phyloP scores from a whole-genome alignment of 352 stramenopile species.

The Globisporangium cystogenes region DNA sequence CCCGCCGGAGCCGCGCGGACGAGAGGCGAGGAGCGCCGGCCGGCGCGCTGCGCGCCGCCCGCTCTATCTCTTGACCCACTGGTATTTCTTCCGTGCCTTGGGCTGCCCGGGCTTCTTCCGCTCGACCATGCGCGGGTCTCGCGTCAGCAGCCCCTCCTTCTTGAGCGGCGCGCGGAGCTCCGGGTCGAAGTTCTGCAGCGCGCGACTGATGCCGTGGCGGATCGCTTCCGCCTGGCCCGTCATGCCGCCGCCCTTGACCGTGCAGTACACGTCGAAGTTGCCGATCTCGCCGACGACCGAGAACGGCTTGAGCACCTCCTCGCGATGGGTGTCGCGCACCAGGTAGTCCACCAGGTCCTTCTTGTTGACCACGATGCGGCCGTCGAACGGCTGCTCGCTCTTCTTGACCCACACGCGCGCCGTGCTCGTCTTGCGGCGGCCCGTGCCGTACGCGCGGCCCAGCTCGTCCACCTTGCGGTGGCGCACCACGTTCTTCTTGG shows the following conservation, averaged over 20 bases:
- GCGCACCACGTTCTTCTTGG: constrained; percentile 71
- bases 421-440: constrained; percentile 92
- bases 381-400: constrained; percentile 60
- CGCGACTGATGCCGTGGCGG: constrained; percentile 90
- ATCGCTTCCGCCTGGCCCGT: constrained; percentile 93
- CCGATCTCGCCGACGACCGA: constrained; percentile 64
- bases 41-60: background rate
- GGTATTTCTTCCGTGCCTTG: constrained; percentile 96
- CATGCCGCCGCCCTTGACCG: constrained; percentile 90
- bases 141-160: constrained; percentile 89
- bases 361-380: constrained; percentile 92
- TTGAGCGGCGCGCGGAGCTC: constrained; percentile 91
- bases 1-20: background rate
- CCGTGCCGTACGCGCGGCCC: constrained; percentile 86
- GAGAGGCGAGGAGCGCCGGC: background rate
- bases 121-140: constrained; percentile 95
- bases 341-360: constrained; percentile 94
- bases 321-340: constrained; percentile 84
- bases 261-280: constrained; percentile 90
- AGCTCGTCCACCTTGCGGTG: constrained; percentile 67
- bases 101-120: constrained; percentile 94
- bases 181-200: constrained; percentile 93
- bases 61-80: constrained; percentile 98
- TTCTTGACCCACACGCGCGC: constrained; percentile 94
- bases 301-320: constrained; percentile 85